These are phyloP conservation scores for Eimeria acervulina DNA, from an alignment of 169 alveolate species.

Conservation along the genomic window DNA sequence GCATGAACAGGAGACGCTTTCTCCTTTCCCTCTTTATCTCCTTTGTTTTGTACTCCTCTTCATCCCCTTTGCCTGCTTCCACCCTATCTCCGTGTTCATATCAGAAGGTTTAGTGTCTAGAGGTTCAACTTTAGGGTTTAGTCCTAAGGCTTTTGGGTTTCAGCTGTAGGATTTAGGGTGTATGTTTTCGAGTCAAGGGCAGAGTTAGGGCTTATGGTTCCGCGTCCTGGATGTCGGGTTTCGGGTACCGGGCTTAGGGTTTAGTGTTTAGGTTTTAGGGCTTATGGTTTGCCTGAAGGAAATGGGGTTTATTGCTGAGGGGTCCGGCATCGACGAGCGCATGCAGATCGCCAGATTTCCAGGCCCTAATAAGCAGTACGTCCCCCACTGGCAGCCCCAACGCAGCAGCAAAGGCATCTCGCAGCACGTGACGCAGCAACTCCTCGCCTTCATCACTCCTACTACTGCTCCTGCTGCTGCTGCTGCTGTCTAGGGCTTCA, in stretches of 20 bases:
- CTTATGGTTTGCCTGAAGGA: conserved; percentile 48
- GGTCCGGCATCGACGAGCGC: conserved; percentile 79
- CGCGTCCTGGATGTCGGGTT: not conserved
- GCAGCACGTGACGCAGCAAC: conserved; percentile 66
- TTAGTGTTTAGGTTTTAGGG: not conserved
- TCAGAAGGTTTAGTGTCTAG: not conserved
- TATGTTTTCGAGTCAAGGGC: not conserved
- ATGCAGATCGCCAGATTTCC: conserved; percentile 77
- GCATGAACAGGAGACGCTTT: not conserved
- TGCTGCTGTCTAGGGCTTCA: conserved; percentile 35
- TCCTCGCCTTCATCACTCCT: conserved; percentile 43
- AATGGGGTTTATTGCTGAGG: conserved; percentile 65
- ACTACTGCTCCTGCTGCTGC: conserved; percentile 24
- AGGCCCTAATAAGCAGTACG: conserved; percentile 66
- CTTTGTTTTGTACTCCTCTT: not conserved
- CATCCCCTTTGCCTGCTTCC: not conserved
- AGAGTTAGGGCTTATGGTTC: not conserved
- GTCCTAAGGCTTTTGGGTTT: not conserved
- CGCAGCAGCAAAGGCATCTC: conserved; percentile 65
- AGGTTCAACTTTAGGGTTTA: too few species aligned
- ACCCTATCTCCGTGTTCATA: not conserved
- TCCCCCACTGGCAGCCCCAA: conserved; percentile 78
- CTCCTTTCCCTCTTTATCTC: not conserved
- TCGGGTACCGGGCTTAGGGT: not conserved
- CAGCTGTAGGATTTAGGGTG: not conserved